A percentile compares a stretch with the other conserved stretches of the same genome.
phyloP scores from a whole-genome alignment of 2,329 filamentous ascomycete genomes.

The Xylariales sp. region DNA sequence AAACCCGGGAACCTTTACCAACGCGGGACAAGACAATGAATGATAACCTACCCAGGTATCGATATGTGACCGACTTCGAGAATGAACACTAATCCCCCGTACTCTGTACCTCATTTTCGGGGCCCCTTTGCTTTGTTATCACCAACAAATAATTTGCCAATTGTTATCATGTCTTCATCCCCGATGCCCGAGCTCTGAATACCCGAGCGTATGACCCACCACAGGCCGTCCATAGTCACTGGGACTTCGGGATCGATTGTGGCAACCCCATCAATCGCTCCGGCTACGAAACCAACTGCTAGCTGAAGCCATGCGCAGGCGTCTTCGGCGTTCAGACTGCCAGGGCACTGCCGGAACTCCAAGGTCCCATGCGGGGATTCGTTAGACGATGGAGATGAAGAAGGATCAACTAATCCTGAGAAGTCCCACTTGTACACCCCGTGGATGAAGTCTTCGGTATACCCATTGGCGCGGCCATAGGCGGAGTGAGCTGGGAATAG shows the following conservation, averaged over 20 bases:
- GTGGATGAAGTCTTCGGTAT: slow-evolving; percentile 29
- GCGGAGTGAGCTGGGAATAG: slow-evolving; percentile 25
- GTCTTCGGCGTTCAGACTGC: slow-evolving; percentile 25
- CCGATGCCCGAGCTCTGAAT: background rate
- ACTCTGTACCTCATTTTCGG: background rate
- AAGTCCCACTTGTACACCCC: slow-evolving; percentile 38
- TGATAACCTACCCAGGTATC: no score
- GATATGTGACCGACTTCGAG: no score
- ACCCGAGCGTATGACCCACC: slow-evolving; percentile 2
- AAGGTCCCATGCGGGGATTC: slow-evolving; percentile 24
- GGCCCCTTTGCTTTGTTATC: background rate
- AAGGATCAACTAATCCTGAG: slow-evolving; percentile 20
- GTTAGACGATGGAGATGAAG: background rate
- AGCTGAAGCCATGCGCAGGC: slow-evolving; percentile 28
- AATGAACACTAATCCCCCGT: no score
- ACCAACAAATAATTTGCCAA: slow-evolving; percentile 6
- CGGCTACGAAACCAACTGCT: slow-evolving; percentile 58
- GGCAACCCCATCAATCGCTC: slow-evolving; percentile 91
- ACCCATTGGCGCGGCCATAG: slow-evolving; percentile 26
- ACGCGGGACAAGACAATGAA: no score
- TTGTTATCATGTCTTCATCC: background rate
- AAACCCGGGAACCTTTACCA: no score
- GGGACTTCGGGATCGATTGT: slow-evolving; percentile 48
- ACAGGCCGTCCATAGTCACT: slow-evolving; percentile 4
- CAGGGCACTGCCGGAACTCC: slow-evolving; percentile 33